Percentiles rank a stretch among this genome's conserved stretches.
Evolutionary conservation across 2,329 filamentous ascomycete genomes (phyloP).

Genomic region (Harringtonia aguacate): DNA sequence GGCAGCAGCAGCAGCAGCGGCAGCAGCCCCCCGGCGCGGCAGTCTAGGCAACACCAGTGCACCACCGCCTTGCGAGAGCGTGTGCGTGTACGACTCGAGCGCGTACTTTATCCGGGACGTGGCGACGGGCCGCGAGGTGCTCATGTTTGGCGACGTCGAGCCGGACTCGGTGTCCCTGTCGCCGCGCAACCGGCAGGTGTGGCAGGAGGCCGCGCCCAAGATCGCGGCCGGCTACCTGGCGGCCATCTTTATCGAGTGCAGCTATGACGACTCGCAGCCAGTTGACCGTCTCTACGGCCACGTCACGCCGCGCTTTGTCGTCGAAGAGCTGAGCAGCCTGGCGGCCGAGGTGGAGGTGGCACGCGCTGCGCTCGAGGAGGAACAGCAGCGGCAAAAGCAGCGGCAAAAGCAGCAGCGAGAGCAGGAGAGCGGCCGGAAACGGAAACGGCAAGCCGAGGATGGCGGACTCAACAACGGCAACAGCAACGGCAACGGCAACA

Average conservation of each 20-base stretch:
- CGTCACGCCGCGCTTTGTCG: conserved; percentile 70
- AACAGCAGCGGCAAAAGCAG: conserved; percentile 1
- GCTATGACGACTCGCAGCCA: conserved; percentile 71
- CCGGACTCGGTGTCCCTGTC: conserved; percentile 76
- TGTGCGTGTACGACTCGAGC: conserved; percentile 75
- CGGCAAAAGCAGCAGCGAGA: conserved; percentile 8
- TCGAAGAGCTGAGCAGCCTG: conserved; percentile 65
- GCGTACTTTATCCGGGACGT: conserved; percentile 86
- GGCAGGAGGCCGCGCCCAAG: conserved; percentile 82
- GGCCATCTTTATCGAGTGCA: conserved; percentile 92
- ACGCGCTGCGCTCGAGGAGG: conserved; percentile 19
- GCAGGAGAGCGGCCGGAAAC: conserved; percentile 44
- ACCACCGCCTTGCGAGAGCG: conserved; percentile 27
- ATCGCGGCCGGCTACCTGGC: conserved; percentile 60
- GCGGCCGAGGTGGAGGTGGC: conserved; percentile 58
- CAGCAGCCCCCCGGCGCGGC: background rate
- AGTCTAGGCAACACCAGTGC: background rate
- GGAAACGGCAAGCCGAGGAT: conserved; percentile 44
- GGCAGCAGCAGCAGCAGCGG: background rate
- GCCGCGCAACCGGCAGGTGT: conserved; percentile 72
- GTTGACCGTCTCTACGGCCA: conserved; percentile 81
- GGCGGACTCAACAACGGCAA: conserved; percentile 12
- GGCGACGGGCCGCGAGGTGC: conserved; percentile 59
- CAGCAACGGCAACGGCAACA: conserved; percentile 1
- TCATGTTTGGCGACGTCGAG: conserved; percentile 94